Base-by-base conservation (phyloP, 2,329 filamentous ascomycete species). In the Acephala macrosclerotiorum region DNA sequence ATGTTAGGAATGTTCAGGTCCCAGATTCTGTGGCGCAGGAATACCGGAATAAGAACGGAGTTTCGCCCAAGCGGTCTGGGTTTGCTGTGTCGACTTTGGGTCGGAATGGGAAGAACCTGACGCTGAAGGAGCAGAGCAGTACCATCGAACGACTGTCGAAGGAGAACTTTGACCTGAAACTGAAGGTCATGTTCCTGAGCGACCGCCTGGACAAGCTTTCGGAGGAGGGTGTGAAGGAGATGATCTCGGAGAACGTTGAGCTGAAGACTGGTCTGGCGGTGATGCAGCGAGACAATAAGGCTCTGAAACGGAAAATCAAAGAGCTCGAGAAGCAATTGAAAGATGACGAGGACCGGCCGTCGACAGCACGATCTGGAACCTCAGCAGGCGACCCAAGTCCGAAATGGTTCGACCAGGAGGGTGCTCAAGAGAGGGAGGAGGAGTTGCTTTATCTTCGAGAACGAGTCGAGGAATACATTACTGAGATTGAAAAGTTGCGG, bases 161-260 rank as follows among this genome's bases (percentile, higher is more conserved):
- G 80, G 96, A 99, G 78, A 99, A 99, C 71, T 99, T 98, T 76
- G 95, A 97, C 77, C 82, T 98, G 63, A 97, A 98, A 79, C 89
- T 98, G 79, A 96, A 97, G 77, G 96, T 98, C 70, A 96, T 97
- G 84, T 99, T 97, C 75, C 85, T 99, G 58, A 96, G 95, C 74
- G 93, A 98, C 77, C 91, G 95, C 1, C 82, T 99, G 22, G 94
- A 97, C 78, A 96, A 95, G 76, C 87, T 96, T 49, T 97, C 94
- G 1, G 95, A 98, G 77, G 95, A 98, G 80, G 94, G 94, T 69
- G 91, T 99, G 77, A 97, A 97, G 80, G 95, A 97, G 77, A 96
- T 97, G 90, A 97, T 98, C 73, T 94, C 93, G 53, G 95, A 97
- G 79, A 99, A 97, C 74, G 95, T 98, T 4, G 94, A 97, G 76